phyloP scores from a whole-genome alignment of 73 alveolate genomes.

The Loxodes magnus region DNA sequence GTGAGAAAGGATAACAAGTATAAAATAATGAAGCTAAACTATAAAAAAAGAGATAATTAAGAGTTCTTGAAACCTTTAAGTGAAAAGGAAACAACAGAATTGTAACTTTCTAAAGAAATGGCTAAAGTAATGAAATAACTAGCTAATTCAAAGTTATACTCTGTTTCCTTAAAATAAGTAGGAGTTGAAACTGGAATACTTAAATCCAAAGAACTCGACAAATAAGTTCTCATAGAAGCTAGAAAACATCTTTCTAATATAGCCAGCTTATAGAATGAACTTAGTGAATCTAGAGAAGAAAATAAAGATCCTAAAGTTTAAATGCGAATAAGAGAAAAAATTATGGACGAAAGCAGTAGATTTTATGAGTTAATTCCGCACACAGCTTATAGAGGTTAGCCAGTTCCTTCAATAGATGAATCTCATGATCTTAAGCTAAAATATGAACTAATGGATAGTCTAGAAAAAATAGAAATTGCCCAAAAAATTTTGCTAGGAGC shows the following conservation, averaged over 20 bases:
- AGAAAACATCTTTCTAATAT: constrained; percentile 43
- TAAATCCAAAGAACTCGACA: constrained; percentile 38
- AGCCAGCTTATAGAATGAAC: constrained; percentile 35
- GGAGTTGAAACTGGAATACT: constrained; percentile 41
- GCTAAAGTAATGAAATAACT: constrained; percentile 23
- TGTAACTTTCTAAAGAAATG: constrained; percentile 14
- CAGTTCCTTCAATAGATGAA: constrained; percentile 67
- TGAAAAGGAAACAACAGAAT: constrained; percentile 25
- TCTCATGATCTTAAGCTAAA: constrained; percentile 29
- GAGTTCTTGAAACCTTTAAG: constrained; percentile 40
- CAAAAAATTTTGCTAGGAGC: constrained; percentile 83
- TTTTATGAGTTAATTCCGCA: constrained; percentile 33
- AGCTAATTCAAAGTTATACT: constrained; percentile 37
- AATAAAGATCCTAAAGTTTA: constrained; percentile 16
- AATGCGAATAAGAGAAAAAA: constrained; percentile 2
- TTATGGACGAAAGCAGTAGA: constrained; percentile 16
- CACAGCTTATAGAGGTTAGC: no score
- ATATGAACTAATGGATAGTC: constrained; percentile 48
- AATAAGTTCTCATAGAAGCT: constrained; percentile 39
- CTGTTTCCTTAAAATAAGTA: constrained; percentile 26
- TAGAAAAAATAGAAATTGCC: constrained; percentile 76
- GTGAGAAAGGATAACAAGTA: constrained; percentile 45
- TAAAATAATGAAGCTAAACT: constrained; percentile 34
- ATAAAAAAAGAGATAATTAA: constrained; percentile 23
- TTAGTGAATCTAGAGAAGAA: constrained; percentile 27